Percentiles rank a stretch among this genome's conserved stretches.
phyloP scores from a whole-genome alignment of 1,139 yeast species.

The Zygosaccharomyces sapae region DNA sequence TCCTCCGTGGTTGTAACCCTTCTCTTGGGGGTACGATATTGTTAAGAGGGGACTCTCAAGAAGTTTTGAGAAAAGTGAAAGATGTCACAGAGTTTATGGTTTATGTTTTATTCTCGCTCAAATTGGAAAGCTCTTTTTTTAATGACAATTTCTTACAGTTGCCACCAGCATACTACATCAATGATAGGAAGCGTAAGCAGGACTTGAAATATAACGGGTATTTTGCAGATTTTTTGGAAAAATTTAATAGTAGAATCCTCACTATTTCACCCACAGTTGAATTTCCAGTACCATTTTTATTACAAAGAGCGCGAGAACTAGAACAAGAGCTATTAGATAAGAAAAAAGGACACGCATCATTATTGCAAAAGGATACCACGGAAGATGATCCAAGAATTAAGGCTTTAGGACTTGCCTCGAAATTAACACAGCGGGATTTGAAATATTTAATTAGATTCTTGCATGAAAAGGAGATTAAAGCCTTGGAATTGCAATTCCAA shows the following conservation, averaged over 20 bases:
- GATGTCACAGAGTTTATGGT: slow-evolving; percentile 77
- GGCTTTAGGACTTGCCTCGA: slow-evolving; percentile 27
- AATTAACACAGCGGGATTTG: slow-evolving; percentile 32
- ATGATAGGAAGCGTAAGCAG: slow-evolving; percentile 18
- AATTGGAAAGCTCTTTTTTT: slow-evolving; percentile 75
- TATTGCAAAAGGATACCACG: slow-evolving; percentile 26
- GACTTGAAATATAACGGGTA: slow-evolving; percentile 29
- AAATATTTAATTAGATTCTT: slow-evolving; percentile 34
- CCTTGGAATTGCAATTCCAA: slow-evolving; percentile 38
- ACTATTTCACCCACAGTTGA: slow-evolving; percentile 75
- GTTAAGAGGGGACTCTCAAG: slow-evolving; percentile 69
- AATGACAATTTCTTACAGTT: slow-evolving; percentile 63
- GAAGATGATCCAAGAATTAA: slow-evolving; percentile 21
- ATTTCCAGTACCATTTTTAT: slow-evolving; percentile 61
- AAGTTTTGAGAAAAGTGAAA: slow-evolving; percentile 61
- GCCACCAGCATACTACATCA: slow-evolving; percentile 38
- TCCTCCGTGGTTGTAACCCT: slow-evolving; percentile 70
- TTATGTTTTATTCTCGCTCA: slow-evolving; percentile 69
- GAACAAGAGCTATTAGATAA: slow-evolving; percentile 46
- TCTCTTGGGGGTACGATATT: slow-evolving; percentile 78
- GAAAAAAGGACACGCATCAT: slow-evolving; percentile 32
- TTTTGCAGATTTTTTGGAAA: slow-evolving; percentile 48
- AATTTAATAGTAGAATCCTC: slow-evolving; percentile 49
- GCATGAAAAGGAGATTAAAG: slow-evolving; percentile 39
- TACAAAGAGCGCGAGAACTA: slow-evolving; percentile 52